Conservation (phyloP, 163 green algal genomes). For the Chloromonas sp. region DNA sequence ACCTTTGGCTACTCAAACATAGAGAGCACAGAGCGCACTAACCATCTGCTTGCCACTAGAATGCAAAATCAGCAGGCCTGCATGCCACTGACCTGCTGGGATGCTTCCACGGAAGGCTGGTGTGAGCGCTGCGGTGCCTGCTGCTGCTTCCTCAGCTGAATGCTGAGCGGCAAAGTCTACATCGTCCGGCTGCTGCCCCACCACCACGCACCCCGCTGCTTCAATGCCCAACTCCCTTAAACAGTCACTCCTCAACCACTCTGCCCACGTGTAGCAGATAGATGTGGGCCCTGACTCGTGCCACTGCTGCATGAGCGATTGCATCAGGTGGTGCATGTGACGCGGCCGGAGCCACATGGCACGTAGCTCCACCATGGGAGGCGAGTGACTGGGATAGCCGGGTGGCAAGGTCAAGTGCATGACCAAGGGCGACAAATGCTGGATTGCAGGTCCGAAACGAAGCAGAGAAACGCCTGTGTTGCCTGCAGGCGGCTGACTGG, state of each 20-base stretch:
- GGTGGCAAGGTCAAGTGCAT: slow-evolving; percentile 29
- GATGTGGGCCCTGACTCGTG: slow-evolving; percentile 17
- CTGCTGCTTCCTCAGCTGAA: not conserved
- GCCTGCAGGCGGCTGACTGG: too few relatives aligned
- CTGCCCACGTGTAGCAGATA: slow-evolving; percentile 41
- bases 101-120: not conserved
- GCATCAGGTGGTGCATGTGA: not conserved
- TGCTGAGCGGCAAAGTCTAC: not conserved
- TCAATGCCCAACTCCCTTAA: not conserved
- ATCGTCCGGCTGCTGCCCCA: not conserved
- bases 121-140: not conserved
- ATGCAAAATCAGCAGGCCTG: not conserved
- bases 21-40: too few relatives aligned
- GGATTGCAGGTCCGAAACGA: not conserved
- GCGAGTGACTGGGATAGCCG: slow-evolving; percentile 31
- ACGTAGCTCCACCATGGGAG: slow-evolving; percentile 8
- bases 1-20: too few relatives aligned
- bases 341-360: not conserved
- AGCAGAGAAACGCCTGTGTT: too few relatives aligned
- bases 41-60: too few relatives aligned
- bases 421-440: slow-evolving; percentile 40
- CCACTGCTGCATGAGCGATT: not conserved
- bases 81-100: not conserved
- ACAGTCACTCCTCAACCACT: slow-evolving; percentile 36
- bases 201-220: not conserved